Base-by-base conservation (phyloP, 768 basidiomycete species). In the Hypholoma fasciculare region DNA sequence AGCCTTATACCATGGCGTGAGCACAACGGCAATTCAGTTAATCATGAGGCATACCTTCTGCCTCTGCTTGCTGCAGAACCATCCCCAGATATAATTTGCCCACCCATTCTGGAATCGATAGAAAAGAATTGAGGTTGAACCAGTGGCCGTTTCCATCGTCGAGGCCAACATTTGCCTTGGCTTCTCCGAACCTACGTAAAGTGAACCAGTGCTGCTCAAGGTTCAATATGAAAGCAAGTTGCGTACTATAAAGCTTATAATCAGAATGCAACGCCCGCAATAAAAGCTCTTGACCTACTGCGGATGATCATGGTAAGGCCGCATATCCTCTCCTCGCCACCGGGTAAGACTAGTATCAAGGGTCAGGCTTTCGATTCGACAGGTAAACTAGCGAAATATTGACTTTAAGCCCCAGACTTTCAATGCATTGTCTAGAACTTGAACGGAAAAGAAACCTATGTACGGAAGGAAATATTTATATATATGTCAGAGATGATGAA, bases 181-280 rank as follows among this genome's bases (percentile, higher is more conserved):
- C 76, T 52, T 65, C 69, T 17, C 92, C 92, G 67, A 96, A 96
- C 17, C 90, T 84, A 46, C 92, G 86, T 34, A 94, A 77, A 8
- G 93, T 89, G 67, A 91, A 92, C 95, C 95, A 97, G 65, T 96
- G 95, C 53, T 91, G 87, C 48, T 88, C 78, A 46, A 89, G 81
- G 68, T 97, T 93, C 36, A 97, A 81, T 56, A 97, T 88, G 68
- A 95, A 97, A 2, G 86, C 95, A 34, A 90, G 81, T 69, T 96
- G 92, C 7, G 82, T 78, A 65, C 94, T 54, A 12, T 12, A 23
- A 7, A 51, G 38, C 50, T 37, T 59, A 39, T 60, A 43, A 39
- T 39, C 23, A 36, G 14, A 49, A 7, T 34, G 30, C 30, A 34
- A 34, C 30, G 8, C 19, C 42, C 27, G 34, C 47, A 19, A 38